Conservation (phyloP, 495 filamentous ascomycete genomes). For the Trichoderma gamsii region DNA sequence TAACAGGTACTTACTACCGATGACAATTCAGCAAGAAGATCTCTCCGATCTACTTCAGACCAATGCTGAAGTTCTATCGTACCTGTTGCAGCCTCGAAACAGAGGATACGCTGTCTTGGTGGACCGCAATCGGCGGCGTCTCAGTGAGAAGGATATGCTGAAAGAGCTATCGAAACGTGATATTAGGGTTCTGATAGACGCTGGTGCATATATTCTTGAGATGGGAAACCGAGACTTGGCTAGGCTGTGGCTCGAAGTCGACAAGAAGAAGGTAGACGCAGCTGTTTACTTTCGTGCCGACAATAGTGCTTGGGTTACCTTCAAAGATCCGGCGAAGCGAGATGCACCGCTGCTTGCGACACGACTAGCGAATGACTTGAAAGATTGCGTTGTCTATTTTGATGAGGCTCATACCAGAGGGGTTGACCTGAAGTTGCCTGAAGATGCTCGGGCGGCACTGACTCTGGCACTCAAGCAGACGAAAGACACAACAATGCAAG, state of each 20-base stretch:
- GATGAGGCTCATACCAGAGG: slow-evolving; percentile 75
- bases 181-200: slow-evolving; percentile 60
- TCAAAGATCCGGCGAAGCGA: slow-evolving; percentile 31
- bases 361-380: slow-evolving; percentile 53
- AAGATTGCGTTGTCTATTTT: slow-evolving; percentile 61
- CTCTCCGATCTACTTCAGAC: slow-evolving; percentile 52
- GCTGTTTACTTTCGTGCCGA: slow-evolving; percentile 50
- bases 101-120: slow-evolving; percentile 29
- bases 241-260: slow-evolving; percentile 36
- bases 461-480: slow-evolving; percentile 62
- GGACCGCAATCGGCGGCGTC: not conserved
- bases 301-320: slow-evolving; percentile 44
- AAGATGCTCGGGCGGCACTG: slow-evolving; percentile 54
- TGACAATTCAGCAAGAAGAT: slow-evolving; percentile 51
- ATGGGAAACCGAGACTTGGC: slow-evolving; percentile 53
- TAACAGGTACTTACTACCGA: slow-evolving; percentile 49
- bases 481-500: slow-evolving; percentile 70
- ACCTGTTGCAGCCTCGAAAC: slow-evolving; percentile 54
- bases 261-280: slow-evolving; percentile 32
- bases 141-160: slow-evolving; percentile 28
- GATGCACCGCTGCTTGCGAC: slow-evolving; percentile 51
- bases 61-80: slow-evolving; percentile 56
- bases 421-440: slow-evolving; percentile 62
- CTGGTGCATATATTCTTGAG: slow-evolving; percentile 67
- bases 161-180: slow-evolving; percentile 30